phyloP scores from a whole-genome alignment of 176 grass and related monocot genomes.

The Oryza meyeriana region DNA sequence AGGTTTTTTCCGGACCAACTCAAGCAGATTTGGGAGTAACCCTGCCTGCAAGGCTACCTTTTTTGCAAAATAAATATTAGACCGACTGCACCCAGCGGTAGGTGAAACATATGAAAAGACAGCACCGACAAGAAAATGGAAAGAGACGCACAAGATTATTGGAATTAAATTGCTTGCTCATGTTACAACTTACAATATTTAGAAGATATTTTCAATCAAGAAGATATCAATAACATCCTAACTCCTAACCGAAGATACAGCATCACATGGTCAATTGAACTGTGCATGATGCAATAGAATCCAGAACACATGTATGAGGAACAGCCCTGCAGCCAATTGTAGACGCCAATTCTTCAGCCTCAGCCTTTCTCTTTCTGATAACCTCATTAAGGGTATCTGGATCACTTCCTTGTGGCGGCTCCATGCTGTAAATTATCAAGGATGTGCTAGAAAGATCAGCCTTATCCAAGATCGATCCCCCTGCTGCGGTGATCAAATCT shows the following conservation, averaged over 20 bases:
- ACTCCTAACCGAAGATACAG: background rate
- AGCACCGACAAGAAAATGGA: constrained; percentile 2
- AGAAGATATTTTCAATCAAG: background rate
- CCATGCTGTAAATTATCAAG: constrained; percentile 73
- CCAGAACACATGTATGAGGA: constrained; percentile 91
- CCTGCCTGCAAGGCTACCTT: background rate
- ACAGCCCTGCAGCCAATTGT: constrained; percentile 47
- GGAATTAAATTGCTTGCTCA: background rate
- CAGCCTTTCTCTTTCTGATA: constrained; percentile 58
- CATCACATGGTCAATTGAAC: constrained; percentile 27
- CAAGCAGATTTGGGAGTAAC: background rate
- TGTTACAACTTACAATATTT: constrained; percentile 20
- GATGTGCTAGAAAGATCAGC: constrained; percentile 38
- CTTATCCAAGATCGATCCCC: constrained; percentile 53
- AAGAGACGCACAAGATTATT: background rate
- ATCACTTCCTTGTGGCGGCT: constrained; percentile 57
- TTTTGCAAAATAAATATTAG: background rate
- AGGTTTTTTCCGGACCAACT: background rate
- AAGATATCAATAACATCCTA: background rate
- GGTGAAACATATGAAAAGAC: constrained; percentile 30
- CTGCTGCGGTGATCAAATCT: constrained; percentile 60
- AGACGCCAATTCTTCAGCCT: constrained; percentile 62
- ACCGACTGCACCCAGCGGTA: constrained; percentile 6
- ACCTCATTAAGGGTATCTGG: constrained; percentile 37
- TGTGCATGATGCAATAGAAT: constrained; percentile 81